Percentiles rank a stretch among this genome's conserved stretches.
These are phyloP conservation scores for Xylaria sp. DNA, from an alignment of 2,329 filamentous ascomycete genomes.

Conservation along the genomic window DNA sequence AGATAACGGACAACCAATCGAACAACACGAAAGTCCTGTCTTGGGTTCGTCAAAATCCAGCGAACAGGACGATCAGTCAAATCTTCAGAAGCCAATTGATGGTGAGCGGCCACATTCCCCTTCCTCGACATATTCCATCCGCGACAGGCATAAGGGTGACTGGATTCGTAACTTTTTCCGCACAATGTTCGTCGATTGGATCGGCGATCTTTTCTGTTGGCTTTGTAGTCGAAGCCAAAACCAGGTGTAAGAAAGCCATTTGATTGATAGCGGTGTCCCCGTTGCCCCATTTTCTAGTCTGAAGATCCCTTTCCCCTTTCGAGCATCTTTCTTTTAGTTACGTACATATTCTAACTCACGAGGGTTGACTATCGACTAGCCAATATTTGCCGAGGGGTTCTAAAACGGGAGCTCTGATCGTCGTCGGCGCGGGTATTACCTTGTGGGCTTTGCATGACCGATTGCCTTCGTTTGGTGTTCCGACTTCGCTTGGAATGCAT, in stretches of 20 bases:
- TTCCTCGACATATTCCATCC: conserved; percentile 28
- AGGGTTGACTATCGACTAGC: conserved; percentile 26
- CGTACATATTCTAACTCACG: not conserved
- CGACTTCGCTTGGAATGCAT: conserved; percentile 1
- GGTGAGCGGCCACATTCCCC: conserved; percentile 36
- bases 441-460: conserved; percentile 30
- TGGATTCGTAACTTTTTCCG: conserved; percentile 53
- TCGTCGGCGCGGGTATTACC: conserved; percentile 28
- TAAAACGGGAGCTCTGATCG: conserved; percentile 26
- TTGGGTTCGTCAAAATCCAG: conserved; percentile 25
- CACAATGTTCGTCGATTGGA: conserved; percentile 54
- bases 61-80: conserved; percentile 26
- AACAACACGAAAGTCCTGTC: conserved; percentile 14
- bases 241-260: conserved; percentile 47
- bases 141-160: conserved; percentile 19
- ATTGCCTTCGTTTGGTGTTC: conserved; percentile 18
- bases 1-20: conserved; percentile 3
- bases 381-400: not conserved
- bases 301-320: not conserved
- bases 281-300: not conserved
- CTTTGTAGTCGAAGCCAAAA: conserved; percentile 47
- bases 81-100: conserved; percentile 36
- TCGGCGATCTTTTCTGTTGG: conserved; percentile 52
- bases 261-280: conserved; percentile 1
- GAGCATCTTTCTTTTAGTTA: no score